phyloP scores from a whole-genome alignment of 2,329 filamentous ascomycete species.

The Fusarium sp. region DNA sequence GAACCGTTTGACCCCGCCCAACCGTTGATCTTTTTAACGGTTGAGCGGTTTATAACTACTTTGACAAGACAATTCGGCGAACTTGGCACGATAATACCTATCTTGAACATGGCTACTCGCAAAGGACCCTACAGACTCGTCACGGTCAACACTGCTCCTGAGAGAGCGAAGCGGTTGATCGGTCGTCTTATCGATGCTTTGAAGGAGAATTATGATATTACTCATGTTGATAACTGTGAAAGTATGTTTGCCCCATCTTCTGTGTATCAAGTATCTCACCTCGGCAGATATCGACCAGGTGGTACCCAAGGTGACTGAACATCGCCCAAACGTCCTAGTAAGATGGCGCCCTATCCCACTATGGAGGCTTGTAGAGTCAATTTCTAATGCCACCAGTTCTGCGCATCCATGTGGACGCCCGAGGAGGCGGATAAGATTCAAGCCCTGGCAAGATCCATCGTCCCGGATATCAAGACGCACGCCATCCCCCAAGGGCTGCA shows the following conservation, averaged over 20 bases:
- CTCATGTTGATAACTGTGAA: conserved; percentile 71
- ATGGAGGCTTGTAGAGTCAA: neutral
- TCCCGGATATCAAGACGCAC: conserved; percentile 62
- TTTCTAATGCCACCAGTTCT: conserved; percentile 59
- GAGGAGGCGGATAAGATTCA: conserved; percentile 61
- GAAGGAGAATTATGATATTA: conserved; percentile 73
- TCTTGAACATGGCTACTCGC: neutral
- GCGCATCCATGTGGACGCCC: conserved; percentile 65
- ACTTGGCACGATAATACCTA: neutral
- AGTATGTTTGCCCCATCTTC: conserved; percentile 53
- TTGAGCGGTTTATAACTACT: neutral
- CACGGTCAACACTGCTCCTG: conserved; percentile 76
- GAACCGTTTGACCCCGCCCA: neutral
- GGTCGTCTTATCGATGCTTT: conserved; percentile 71
- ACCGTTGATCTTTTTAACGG: neutral
- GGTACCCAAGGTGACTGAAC: conserved; percentile 59
- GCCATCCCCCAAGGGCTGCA: conserved; percentile 67
- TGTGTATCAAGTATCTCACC: neutral
- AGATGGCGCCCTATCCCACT: neutral
- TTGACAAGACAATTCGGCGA: neutral
- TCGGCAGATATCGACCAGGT: conserved; percentile 66
- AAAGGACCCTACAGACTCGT: conserved; percentile 71
- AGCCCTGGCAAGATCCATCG: conserved; percentile 55
- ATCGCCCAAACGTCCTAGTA: conserved; percentile 47
- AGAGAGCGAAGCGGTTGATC: conserved; percentile 71